Percentiles rank a stretch among this genome's conserved stretches.
phyloP scores from a whole-genome alignment of 1,284 basidiomycete genomes.

The Marasmius fiardii region DNA sequence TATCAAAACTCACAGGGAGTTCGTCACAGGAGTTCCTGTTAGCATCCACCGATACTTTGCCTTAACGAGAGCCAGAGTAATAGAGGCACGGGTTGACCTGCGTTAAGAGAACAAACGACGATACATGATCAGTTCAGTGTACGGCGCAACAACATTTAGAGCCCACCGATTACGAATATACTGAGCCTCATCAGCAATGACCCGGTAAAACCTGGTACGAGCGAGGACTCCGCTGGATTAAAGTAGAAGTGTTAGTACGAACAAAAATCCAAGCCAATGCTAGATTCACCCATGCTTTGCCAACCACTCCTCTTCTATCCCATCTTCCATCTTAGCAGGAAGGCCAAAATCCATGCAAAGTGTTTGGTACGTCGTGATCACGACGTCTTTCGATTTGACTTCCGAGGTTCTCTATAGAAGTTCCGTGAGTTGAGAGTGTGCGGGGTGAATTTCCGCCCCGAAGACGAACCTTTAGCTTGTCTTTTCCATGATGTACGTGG shows the following conservation, averaged over 20 bases:
- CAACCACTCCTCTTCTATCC: constrained; percentile 47
- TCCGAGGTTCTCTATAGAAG: constrained; percentile 23
- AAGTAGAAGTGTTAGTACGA: background rate
- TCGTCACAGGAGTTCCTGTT: constrained; percentile 71
- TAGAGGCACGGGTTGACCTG: constrained; percentile 54
- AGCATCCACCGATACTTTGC: constrained; percentile 68
- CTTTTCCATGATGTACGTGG: constrained; percentile 63
- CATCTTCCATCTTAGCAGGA: constrained; percentile 39
- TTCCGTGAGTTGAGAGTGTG: background rate
- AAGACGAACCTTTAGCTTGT: constrained; percentile 50
- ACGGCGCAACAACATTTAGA: too few relatives aligned
- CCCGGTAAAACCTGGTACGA: constrained; percentile 54
- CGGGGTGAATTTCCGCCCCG: constrained; percentile 23
- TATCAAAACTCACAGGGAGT: constrained; percentile 51
- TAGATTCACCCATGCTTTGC: constrained; percentile 42
- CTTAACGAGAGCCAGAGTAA: constrained; percentile 52
- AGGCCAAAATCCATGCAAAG: constrained; percentile 52
- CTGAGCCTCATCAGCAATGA: constrained; percentile 68
- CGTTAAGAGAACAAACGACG: too few relatives aligned
- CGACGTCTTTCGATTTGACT: constrained; percentile 55
- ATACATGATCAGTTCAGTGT: too few relatives aligned
- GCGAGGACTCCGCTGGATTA: constrained; percentile 49
- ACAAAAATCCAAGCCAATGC: background rate
- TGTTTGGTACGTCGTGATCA: constrained; percentile 70
- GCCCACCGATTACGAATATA: constrained; percentile 61